These are phyloP conservation scores for Artemisia tridentata DNA, from an alignment of 129 eudicot species.

Conservation along the genomic window DNA sequence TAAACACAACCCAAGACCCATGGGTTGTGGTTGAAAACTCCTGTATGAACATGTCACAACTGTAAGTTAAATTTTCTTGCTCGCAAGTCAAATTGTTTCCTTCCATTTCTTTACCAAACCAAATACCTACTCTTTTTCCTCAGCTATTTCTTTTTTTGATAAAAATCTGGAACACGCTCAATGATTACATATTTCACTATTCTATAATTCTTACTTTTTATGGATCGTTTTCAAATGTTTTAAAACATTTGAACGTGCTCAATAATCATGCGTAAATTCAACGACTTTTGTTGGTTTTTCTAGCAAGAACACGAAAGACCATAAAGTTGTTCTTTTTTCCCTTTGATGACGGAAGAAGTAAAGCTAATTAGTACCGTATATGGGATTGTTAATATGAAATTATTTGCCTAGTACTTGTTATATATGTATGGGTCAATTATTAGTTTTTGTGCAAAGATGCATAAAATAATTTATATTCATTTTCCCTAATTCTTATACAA, in stretches of 20 bases:
- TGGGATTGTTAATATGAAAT: too few species aligned
- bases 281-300: not conserved
- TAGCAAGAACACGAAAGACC: constrained; percentile 7
- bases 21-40: too few species aligned
- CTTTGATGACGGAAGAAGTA: constrained; percentile 15
- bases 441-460: too few species aligned
- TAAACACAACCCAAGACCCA: too few species aligned
- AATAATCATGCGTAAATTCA: not conserved
- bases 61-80: not conserved
- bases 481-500: too few species aligned
- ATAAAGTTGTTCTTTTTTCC: constrained; percentile 4
- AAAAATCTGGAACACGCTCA: not conserved
- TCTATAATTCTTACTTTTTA: not conserved
- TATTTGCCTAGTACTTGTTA: too few species aligned
- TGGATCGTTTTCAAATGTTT: not conserved
- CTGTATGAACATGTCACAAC: not conserved
- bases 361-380: not conserved
- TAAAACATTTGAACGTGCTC: not conserved
- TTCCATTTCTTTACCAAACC: not conserved
- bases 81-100: not conserved
- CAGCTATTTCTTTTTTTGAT: not conserved
- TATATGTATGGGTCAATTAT: too few species aligned
- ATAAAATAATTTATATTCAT: too few species aligned
- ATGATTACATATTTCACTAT: too few species aligned
- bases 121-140: not conserved